Conservation (phyloP, 2,329 filamentous ascomycete species). For the Neofusicoccum sp. region DNA sequence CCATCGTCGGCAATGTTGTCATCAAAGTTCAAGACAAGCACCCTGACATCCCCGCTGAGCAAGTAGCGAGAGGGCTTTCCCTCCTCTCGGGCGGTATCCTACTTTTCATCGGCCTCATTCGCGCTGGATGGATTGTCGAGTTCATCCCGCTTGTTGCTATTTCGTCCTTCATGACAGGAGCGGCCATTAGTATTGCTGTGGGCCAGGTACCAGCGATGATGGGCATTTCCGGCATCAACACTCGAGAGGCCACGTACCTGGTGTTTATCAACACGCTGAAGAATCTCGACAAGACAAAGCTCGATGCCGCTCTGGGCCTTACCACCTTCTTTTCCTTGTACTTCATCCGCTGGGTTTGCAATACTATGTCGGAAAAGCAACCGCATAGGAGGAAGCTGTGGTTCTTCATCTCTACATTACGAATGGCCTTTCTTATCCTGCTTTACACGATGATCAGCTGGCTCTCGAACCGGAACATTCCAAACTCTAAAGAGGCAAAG, state of each 20-base stretch:
- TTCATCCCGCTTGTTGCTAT: constrained; percentile 88
- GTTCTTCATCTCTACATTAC: constrained; percentile 84
- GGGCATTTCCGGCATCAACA: constrained; percentile 72
- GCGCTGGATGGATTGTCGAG: constrained; percentile 87
- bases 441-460: constrained; percentile 88
- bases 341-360: constrained; percentile 54
- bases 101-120: constrained; percentile 71
- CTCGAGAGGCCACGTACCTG: constrained; percentile 71
- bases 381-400: constrained; percentile 67
- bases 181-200: constrained; percentile 80
- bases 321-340: constrained; percentile 78
- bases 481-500: constrained; percentile 29
- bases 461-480: constrained; percentile 59
- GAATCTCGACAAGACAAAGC: constrained; percentile 60
- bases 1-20: constrained; percentile 78
- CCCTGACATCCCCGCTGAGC: constrained; percentile 60
- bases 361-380: constrained; percentile 62
- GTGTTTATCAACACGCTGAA: constrained; percentile 83
- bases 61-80: constrained; percentile 75
- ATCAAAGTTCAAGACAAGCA: constrained; percentile 57
- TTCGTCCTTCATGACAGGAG: constrained; percentile 95
- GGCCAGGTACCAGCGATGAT: constrained; percentile 80
- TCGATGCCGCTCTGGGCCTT: constrained; percentile 90
- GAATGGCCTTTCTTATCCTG: constrained; percentile 83
- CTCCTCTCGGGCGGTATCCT: constrained; percentile 77